These are phyloP conservation scores for Exophiala aquamarina DNA, from an alignment of 2,329 filamentous ascomycete genomes.

Conservation along the genomic window DNA sequence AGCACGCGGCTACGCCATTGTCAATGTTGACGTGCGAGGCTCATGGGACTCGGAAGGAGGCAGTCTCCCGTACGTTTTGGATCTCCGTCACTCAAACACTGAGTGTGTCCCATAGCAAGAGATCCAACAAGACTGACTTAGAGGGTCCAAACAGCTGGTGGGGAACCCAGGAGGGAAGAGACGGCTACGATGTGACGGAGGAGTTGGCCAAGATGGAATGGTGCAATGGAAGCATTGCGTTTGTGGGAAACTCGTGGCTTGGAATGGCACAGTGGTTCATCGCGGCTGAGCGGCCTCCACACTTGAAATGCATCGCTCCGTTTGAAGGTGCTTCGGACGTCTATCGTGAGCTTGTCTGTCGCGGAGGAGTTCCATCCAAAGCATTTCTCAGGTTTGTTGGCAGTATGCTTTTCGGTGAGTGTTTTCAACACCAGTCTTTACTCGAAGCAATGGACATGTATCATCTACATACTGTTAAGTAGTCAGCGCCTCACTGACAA, in stretches of 20 bases:
- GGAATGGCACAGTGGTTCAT: slow-evolving; percentile 46
- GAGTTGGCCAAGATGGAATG: slow-evolving; percentile 42
- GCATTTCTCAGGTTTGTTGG: not conserved
- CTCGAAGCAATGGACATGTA: too few species aligned
- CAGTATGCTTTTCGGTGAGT: not conserved
- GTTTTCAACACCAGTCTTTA: too few species aligned
- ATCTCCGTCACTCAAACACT: too few species aligned
- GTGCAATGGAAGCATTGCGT: slow-evolving; percentile 46
- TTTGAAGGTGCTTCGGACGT: slow-evolving; percentile 51
- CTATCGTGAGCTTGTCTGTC: slow-evolving; percentile 46
- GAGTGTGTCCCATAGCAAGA: too few species aligned
- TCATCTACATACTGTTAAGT: too few species aligned
- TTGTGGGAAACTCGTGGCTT: slow-evolving; percentile 46
- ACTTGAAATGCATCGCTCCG: slow-evolving; percentile 44
- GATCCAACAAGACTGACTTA: too few species aligned
- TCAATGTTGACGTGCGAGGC: slow-evolving; percentile 32
- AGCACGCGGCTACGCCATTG: slow-evolving; percentile 30
- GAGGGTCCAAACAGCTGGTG: slow-evolving; percentile 39
- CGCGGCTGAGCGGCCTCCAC: slow-evolving; percentile 42
- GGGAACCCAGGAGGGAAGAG: slow-evolving; percentile 42
- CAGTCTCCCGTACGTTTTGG: slow-evolving; percentile 26
- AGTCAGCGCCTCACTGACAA: too few species aligned
- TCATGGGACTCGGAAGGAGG: slow-evolving; percentile 27
- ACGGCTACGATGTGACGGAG: slow-evolving; percentile 48
- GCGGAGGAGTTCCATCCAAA: slow-evolving; percentile 37